These are phyloP conservation scores for Aureobasidium sp. DNA, from an alignment of 2,329 filamentous ascomycete species.

Conservation along the genomic window DNA sequence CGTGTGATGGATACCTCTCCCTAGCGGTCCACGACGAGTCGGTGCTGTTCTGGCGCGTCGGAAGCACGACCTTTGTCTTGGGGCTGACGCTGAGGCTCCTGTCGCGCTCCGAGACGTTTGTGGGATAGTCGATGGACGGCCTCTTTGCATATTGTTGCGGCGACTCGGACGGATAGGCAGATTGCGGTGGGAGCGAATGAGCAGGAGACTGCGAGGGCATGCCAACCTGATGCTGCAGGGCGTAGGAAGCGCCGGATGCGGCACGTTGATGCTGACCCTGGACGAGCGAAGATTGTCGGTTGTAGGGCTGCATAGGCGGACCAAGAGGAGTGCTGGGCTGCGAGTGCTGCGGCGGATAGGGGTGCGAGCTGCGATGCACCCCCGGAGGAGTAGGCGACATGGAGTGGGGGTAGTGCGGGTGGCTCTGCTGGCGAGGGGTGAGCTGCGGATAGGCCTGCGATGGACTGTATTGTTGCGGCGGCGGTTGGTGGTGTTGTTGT, in stretches of 20 bases:
- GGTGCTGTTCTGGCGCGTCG: slow-evolving; percentile 26
- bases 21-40: background rate
- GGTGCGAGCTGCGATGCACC: slow-evolving; percentile 20
- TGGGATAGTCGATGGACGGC: slow-evolving; percentile 31
- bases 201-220: slow-evolving; percentile 25
- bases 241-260: background rate
- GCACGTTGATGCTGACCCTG: background rate
- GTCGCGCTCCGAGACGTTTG: slow-evolving; percentile 51
- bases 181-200: slow-evolving; percentile 14
- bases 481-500: slow-evolving; percentile 10
- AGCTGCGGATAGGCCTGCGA: slow-evolving; percentile 20
- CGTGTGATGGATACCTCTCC: slow-evolving; percentile 1
- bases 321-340: slow-evolving; percentile 45
- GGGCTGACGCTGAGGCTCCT: slow-evolving; percentile 70
- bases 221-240: slow-evolving; percentile 10
- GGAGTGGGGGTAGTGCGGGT: slow-evolving; percentile 1
- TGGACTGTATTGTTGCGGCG: slow-evolving; percentile 24
- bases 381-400: slow-evolving; percentile 29
- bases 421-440: slow-evolving; percentile 6
- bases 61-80: slow-evolving; percentile 48
- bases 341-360: slow-evolving; percentile 32
- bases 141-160: slow-evolving; percentile 22
- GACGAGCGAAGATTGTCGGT: slow-evolving; percentile 21
- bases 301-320: slow-evolving; percentile 30
- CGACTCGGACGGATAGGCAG: slow-evolving; percentile 36